These are phyloP conservation scores for Scheffersomyces illinoinensis DNA, from an alignment of 1,139 yeast species.

Conservation along the genomic window DNA sequence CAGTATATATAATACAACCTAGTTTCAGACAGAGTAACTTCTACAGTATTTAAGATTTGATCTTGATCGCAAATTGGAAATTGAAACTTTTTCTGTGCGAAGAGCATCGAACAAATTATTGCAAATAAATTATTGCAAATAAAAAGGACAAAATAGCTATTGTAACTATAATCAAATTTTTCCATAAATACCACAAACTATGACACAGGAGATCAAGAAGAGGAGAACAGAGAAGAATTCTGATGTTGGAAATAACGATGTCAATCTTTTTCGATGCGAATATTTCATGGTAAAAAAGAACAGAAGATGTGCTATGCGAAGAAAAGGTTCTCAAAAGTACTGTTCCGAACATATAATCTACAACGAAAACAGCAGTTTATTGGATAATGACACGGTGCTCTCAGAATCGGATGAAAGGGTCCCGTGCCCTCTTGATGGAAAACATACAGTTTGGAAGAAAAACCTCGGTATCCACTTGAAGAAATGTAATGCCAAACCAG, in stretches of 20 bases:
- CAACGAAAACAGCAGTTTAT: constrained; percentile 6
- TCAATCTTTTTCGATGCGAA: constrained; percentile 38
- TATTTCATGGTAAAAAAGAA: constrained; percentile 48
- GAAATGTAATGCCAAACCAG: constrained; percentile 57
- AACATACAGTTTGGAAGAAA: constrained; percentile 69
- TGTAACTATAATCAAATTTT: background rate
- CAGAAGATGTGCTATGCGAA: constrained; percentile 62
- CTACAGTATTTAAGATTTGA: background rate
- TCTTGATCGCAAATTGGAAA: background rate
- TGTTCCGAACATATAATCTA: constrained; percentile 63
- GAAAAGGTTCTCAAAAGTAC: constrained; percentile 48
- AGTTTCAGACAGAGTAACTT: background rate
- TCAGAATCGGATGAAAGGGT: constrained; percentile 43
- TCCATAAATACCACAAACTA: background rate
- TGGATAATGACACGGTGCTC: constrained; percentile 8
- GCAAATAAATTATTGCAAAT: background rate
- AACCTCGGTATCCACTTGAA: constrained; percentile 57
- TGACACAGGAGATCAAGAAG: constrained; percentile 8
- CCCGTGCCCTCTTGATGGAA: constrained; percentile 76
- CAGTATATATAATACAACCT: background rate
- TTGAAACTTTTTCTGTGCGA: background rate
- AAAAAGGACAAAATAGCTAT: background rate
- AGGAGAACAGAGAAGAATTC: constrained; percentile 7
- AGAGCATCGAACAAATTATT: background rate
- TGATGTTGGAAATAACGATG: constrained; percentile 1